Conservation (phyloP, 768 basidiomycete species). For the Termitomyces heimii region DNA sequence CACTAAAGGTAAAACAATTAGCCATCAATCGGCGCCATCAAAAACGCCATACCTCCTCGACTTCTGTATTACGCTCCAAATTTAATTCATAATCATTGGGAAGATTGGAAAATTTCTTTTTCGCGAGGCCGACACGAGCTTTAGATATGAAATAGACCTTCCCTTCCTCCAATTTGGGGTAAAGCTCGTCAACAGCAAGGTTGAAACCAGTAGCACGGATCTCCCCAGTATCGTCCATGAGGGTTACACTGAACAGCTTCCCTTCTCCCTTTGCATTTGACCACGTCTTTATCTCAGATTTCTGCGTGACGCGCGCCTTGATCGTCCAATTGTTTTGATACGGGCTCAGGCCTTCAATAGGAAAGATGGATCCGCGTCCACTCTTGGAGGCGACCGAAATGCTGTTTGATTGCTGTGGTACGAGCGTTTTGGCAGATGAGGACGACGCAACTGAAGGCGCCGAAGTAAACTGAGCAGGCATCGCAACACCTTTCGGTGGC, state of each 20-base stretch:
- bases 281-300: slow-evolving; percentile 86
- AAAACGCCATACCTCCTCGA: slow-evolving; percentile 63
- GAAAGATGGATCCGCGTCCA: slow-evolving; percentile 44
- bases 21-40: background rate
- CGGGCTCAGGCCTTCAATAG: slow-evolving; percentile 92
- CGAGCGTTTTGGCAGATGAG: slow-evolving; percentile 13
- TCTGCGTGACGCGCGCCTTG: slow-evolving; percentile 88
- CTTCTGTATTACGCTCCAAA: slow-evolving; percentile 77
- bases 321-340: slow-evolving; percentile 99
- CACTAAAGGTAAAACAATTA: slow-evolving; percentile 46
- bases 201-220: slow-evolving; percentile 94
- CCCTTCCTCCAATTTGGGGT: slow-evolving; percentile 81
- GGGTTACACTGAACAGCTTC: slow-evolving; percentile 85
- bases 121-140: slow-evolving; percentile 90
- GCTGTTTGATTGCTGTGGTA: slow-evolving; percentile 13
- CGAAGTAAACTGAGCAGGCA: background rate
- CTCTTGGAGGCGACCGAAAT: slow-evolving; percentile 7
- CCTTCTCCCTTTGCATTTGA: slow-evolving; percentile 89
- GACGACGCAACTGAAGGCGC: slow-evolving; percentile 17
- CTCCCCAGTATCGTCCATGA: slow-evolving; percentile 94
- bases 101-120: slow-evolving; percentile 92
- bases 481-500: slow-evolving; percentile 21
- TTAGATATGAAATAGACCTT: slow-evolving; percentile 91
- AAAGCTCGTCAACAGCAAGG: slow-evolving; percentile 72
- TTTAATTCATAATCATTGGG: slow-evolving; percentile 90